Percentiles rank a stretch among this genome's conserved stretches.
These are phyloP conservation scores for Xerophyta viscosa DNA, from an alignment of 106 monocot genomes.

Conservation along the genomic window DNA sequence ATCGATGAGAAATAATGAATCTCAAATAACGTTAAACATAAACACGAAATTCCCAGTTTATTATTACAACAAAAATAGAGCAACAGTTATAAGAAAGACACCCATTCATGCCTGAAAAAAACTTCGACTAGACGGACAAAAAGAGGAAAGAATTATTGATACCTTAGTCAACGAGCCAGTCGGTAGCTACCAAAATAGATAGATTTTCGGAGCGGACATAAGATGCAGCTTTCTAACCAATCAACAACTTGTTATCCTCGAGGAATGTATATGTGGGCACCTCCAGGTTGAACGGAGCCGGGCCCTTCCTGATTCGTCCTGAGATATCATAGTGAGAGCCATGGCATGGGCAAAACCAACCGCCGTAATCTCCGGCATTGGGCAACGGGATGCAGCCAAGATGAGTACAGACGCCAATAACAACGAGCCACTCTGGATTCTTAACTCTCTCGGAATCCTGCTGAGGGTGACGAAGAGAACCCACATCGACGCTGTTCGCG, in stretches of 20 bases:
- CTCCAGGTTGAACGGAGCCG: constrained; percentile 38
- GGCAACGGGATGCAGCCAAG: constrained; percentile 38
- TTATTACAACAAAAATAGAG: no score
- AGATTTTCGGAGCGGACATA: no score
- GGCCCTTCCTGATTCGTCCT: constrained; percentile 40
- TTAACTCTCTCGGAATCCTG: constrained; percentile 24
- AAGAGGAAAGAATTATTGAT: no score
- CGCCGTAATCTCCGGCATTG: constrained; percentile 30
- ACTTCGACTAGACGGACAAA: no score
- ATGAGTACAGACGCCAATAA: constrained; percentile 36
- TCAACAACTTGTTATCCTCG: constrained; percentile 37
- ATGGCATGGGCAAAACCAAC: constrained; percentile 43
- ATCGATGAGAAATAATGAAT: no score
- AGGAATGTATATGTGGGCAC: constrained; percentile 26
- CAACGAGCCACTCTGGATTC: constrained; percentile 34
- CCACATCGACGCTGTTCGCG: constrained; percentile 25
- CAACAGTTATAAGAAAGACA: no score
- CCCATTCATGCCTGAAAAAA: no score
- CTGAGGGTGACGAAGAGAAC: constrained; percentile 29
- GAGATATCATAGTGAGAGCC: constrained; percentile 42
- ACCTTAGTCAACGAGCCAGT: no score
- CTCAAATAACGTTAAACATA: no score
- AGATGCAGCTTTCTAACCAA: no score
- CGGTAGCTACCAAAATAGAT: no score
- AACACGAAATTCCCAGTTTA: no score